Evolutionary conservation across 768 basidiomycete species (phyloP).

Genomic region (Gloeostereum incarnatum): DNA sequence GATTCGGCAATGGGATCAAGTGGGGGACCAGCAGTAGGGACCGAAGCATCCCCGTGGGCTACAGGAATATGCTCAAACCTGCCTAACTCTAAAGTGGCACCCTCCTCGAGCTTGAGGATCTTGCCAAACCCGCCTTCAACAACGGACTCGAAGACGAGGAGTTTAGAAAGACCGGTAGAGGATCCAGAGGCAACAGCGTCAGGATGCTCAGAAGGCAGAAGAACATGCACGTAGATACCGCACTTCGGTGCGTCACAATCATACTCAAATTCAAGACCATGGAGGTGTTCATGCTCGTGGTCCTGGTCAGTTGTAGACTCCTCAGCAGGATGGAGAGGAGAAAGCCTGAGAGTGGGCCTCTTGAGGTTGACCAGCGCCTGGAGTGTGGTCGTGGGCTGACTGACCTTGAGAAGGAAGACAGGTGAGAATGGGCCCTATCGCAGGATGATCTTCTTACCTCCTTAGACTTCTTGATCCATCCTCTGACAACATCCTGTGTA

Average conservation of each 20-base stretch:
- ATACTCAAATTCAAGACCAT: conserved; percentile 85
- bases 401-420: conserved; percentile 31
- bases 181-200: conserved; percentile 26
- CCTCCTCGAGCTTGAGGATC: conserved; percentile 64
- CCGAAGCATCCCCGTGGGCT: conserved; percentile 11
- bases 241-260: conserved; percentile 88
- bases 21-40: conserved; percentile 11
- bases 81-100: conserved; percentile 72
- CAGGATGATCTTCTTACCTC: conserved; percentile 43
- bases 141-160: conserved; percentile 53
- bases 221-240: conserved; percentile 67
- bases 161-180: conserved; percentile 27
- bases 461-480: conserved; percentile 84
- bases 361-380: conserved; percentile 95
- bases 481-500: conserved; percentile 71
- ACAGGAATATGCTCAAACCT: conserved; percentile 45
- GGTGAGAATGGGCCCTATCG: conserved; percentile 5
- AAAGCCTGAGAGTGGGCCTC: conserved; percentile 75
- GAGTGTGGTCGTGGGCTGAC: conserved; percentile 84
- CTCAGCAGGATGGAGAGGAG: conserved; percentile 43
- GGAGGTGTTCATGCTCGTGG: conserved; percentile 40
- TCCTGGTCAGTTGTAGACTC: conserved; percentile 34
- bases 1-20: conserved; percentile 6
- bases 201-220: conserved; percentile 57
- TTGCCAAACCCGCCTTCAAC: conserved; percentile 82